Percentiles rank a stretch among this genome's conserved stretches.
These are phyloP conservation scores for Parathielavia hyrcaniae DNA, from an alignment of 495 filamentous ascomycete species.

Conservation along the genomic window DNA sequence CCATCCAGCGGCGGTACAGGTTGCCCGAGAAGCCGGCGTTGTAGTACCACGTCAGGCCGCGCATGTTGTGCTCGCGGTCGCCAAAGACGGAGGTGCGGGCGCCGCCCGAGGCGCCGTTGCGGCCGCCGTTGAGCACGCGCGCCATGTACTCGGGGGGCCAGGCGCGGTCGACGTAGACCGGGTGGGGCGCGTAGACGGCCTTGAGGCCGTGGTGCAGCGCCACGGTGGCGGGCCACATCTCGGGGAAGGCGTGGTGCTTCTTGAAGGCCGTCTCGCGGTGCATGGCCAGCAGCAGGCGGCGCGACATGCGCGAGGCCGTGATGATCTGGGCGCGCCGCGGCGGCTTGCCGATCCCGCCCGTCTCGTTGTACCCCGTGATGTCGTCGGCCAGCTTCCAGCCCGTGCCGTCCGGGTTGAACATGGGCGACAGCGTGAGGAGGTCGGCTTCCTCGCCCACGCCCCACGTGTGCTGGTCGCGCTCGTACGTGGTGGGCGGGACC, in stretches of 20 bases:
- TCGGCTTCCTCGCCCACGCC: constrained; percentile 91
- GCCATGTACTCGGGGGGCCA: constrained; percentile 82
- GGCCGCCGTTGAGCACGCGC: constrained; percentile 74
- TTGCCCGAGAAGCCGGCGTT: constrained; percentile 78
- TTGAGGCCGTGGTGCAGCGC: constrained; percentile 93
- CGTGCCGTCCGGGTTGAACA: constrained; percentile 85
- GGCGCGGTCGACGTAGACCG: constrained; percentile 79
- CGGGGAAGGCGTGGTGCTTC: constrained; percentile 85
- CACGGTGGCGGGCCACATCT: constrained; percentile 88
- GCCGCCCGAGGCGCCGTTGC: constrained; percentile 69
- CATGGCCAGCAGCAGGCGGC: constrained; percentile 77
- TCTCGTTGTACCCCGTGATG: constrained; percentile 80
- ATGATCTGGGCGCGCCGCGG: constrained; percentile 86
- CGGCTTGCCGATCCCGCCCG: constrained; percentile 47
- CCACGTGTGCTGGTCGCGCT: constrained; percentile 78
- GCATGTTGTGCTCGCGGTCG: constrained; percentile 83
- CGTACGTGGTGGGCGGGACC: constrained; percentile 61
- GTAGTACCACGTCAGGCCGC: constrained; percentile 90
- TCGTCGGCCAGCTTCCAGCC: constrained; percentile 84
- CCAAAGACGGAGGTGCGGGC: constrained; percentile 71
- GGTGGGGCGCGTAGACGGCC: constrained; percentile 88
- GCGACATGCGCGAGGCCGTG: constrained; percentile 74
- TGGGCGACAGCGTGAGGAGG: constrained; percentile 85
- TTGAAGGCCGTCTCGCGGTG: constrained; percentile 76
- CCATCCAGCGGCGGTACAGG: constrained; percentile 82